phyloP scores from a whole-genome alignment of 805 yeast genomes.

The Saturnispora kantuleensis region DNA sequence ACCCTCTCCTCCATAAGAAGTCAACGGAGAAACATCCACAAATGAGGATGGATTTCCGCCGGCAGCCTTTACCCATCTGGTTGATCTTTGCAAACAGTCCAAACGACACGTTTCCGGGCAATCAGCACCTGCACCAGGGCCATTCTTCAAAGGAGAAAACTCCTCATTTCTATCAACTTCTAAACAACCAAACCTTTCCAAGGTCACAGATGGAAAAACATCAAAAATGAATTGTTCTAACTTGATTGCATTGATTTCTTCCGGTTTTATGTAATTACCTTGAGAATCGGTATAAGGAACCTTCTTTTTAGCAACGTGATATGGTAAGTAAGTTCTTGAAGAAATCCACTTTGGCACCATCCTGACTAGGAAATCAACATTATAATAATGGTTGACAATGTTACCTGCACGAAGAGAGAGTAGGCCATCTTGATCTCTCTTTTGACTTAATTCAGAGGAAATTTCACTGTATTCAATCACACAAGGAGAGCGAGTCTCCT shows the following conservation, averaged over 20 bases:
- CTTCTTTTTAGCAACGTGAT: conserved; percentile 89
- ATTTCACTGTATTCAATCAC: conserved; percentile 96
- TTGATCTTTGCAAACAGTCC: conserved; percentile 56
- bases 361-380: conserved; percentile 56
- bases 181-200: conserved; percentile 73
- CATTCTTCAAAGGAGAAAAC: conserved; percentile 91
- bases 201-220: conserved; percentile 71
- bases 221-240: conserved; percentile 96
- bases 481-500: conserved; percentile 52
- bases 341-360: conserved; percentile 63
- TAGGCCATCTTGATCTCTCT: conserved; percentile 47
- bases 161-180: conserved; percentile 83
- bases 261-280: conserved; percentile 48
- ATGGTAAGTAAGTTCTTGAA: conserved; percentile 64
- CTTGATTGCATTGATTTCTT: conserved; percentile 80
- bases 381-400: conserved; percentile 93
- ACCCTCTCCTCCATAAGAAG: conserved; percentile 72
- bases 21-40: conserved; percentile 69
- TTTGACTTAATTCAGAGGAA: conserved; percentile 56
- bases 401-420: conserved; percentile 79
- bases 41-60: conserved; percentile 53
- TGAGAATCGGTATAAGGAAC: conserved; percentile 44
- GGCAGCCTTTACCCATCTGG: conserved; percentile 58
- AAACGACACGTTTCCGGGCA: conserved; percentile 73
- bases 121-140: conserved; percentile 71